These are phyloP conservation scores for Diaporthe capsici DNA, from an alignment of 2,329 filamentous ascomycete genomes.

Conservation along the genomic window DNA sequence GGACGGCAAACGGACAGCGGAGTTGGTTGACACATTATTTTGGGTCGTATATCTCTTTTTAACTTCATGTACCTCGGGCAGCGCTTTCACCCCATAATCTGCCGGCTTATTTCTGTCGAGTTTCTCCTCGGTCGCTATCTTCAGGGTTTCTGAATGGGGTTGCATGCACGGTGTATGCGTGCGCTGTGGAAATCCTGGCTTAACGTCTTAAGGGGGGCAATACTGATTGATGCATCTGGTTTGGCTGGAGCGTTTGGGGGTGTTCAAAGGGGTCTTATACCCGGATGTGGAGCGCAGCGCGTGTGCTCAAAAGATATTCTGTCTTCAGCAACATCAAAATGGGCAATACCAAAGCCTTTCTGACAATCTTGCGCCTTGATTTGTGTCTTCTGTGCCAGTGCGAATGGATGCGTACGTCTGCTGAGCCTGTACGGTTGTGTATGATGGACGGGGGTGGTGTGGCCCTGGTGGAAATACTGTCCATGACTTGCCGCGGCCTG, in stretches of 20 bases:
- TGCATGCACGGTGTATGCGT: slow-evolving; percentile 39
- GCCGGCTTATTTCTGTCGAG: slow-evolving; percentile 41
- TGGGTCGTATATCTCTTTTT: slow-evolving; percentile 41
- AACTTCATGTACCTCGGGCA: slow-evolving; percentile 40
- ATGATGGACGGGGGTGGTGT: not conserved
- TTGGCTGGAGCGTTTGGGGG: slow-evolving; percentile 42
- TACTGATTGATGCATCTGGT: slow-evolving; percentile 42
- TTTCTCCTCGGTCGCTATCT: slow-evolving; percentile 37
- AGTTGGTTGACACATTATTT: slow-evolving; percentile 40
- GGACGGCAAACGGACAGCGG: slow-evolving; percentile 41
- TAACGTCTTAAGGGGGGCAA: slow-evolving; percentile 38
- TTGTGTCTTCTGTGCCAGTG: no score
- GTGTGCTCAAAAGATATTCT: slow-evolving; percentile 37
- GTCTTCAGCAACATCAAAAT: slow-evolving; percentile 37
- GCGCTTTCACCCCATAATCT: slow-evolving; percentile 41
- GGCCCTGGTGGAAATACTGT: not conserved
- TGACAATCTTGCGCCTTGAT: not conserved
- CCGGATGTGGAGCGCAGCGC: slow-evolving; percentile 35
- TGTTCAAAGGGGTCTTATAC: slow-evolving; percentile 42
- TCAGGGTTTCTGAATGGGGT: slow-evolving; percentile 40
- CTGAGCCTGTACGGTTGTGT: no score
- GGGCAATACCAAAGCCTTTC: slow-evolving; percentile 34
- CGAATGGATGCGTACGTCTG: not conserved
- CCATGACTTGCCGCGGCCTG: not conserved
- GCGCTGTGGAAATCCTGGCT: slow-evolving; percentile 42